A percentile compares a stretch with the other conserved stretches of the same genome.
These are phyloP conservation scores for Aureobasidium leucospermi DNA, from an alignment of 2,329 filamentous ascomycete genomes.

Conservation along the genomic window DNA sequence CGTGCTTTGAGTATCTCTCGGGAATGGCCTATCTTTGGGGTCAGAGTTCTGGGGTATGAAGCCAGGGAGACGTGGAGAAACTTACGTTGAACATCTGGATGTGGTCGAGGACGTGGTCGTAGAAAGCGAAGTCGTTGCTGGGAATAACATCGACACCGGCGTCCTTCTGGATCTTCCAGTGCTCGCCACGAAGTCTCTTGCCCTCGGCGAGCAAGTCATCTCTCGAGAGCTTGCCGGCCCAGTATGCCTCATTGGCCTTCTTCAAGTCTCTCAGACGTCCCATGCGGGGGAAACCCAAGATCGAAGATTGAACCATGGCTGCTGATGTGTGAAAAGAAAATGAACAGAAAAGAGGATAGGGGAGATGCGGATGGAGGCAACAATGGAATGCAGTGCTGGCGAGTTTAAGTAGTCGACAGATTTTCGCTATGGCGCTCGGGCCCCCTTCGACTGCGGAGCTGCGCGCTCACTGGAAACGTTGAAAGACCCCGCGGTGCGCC, in stretches of 20 bases:
- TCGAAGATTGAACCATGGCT: conserved; percentile 51
- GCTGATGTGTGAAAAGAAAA: conserved; percentile 15
- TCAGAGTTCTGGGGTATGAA: conserved; percentile 3
- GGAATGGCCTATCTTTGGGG: conserved; percentile 61
- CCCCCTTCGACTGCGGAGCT: conserved; percentile 1
- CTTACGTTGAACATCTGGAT: conserved; percentile 95
- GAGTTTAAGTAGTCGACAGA: conserved; percentile 7
- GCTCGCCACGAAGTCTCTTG: conserved; percentile 90
- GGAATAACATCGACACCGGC: conserved; percentile 96
- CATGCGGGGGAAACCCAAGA: conserved; percentile 99
- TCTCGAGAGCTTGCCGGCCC: conserved; percentile 89
- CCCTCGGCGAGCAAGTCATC: conserved; percentile 86
- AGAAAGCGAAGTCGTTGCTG: conserved; percentile 99
- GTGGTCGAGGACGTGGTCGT: conserved; percentile 95
- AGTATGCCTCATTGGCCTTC: conserved; percentile 99
- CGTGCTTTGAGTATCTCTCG: conserved; percentile 86
- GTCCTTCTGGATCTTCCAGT: conserved; percentile 99
- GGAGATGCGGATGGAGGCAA: conserved; percentile 8
- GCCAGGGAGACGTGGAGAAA: conserved; percentile 19
- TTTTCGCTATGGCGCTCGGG: conserved; percentile 1
- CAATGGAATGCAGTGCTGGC: not conserved
- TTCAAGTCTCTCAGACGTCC: conserved; percentile 97
- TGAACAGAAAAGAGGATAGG: conserved; percentile 8
- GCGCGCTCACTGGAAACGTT: not conserved
- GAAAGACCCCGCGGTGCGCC: not conserved